Evolutionary conservation across 169 alveolate species (phyloP).

Genomic region (Cytauxzoon felis): DNA sequence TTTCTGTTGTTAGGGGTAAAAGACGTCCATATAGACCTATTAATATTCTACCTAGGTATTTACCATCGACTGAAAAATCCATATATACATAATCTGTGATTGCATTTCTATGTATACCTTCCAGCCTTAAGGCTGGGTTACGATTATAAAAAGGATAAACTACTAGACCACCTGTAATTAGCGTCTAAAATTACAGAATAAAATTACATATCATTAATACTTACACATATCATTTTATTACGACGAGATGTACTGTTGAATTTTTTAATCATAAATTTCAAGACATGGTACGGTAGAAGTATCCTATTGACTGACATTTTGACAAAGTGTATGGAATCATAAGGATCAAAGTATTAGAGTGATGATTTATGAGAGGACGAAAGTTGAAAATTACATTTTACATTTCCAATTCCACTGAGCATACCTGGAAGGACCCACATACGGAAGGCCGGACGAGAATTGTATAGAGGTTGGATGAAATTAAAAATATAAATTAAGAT

Average conservation of each 20-base stretch:
- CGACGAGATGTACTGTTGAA: background rate
- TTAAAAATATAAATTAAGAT: no score
- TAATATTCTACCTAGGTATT: slow-evolving; percentile 68
- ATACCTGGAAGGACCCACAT: no score
- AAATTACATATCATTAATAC: no score
- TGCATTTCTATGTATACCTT: slow-evolving; percentile 14
- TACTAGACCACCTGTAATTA: background rate
- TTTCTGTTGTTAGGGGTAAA: slow-evolving; percentile 71
- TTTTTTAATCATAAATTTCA: background rate
- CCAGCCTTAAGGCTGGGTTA: background rate
- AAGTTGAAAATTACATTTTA: no score
- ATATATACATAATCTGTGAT: slow-evolving; percentile 73
- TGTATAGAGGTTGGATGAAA: no score
- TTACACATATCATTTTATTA: background rate
- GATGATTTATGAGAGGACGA: no score
- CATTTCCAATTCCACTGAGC: no score
- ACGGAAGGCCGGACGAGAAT: no score
- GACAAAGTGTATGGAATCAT: no score
- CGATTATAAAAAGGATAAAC: slow-evolving; percentile 7
- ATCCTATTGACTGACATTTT: no score
- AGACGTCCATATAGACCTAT: slow-evolving; percentile 73
- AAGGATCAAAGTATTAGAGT: no score
- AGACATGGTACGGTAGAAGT: slow-evolving; percentile 13
- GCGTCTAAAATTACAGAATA: background rate
- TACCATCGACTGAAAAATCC: slow-evolving; percentile 67